These are phyloP conservation scores for Aspergillus fructus DNA, from an alignment of 2,329 filamentous ascomycete genomes.

Conservation along the genomic window DNA sequence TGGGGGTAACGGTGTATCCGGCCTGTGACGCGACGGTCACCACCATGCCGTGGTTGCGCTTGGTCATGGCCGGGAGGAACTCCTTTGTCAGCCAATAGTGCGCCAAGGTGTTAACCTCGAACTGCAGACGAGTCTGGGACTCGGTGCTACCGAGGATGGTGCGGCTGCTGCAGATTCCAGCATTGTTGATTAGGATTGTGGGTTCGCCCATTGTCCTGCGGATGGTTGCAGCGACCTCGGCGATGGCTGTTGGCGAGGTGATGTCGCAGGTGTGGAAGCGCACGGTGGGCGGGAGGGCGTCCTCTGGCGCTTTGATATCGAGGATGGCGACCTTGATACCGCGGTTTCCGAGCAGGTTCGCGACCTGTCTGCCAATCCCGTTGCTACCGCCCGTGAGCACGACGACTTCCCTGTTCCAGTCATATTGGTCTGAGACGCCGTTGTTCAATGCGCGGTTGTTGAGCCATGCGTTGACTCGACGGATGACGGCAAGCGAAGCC, in stretches of 20 bases:
- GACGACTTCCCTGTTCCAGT: slow-evolving; percentile 68
- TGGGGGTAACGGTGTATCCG: slow-evolving; percentile 59
- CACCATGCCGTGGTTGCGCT: slow-evolving; percentile 67
- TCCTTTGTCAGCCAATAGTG: slow-evolving; percentile 67
- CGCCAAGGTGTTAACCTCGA: slow-evolving; percentile 68
- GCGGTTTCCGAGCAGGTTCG: slow-evolving; percentile 62
- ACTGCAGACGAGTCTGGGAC: slow-evolving; percentile 61
- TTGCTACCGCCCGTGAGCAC: slow-evolving; percentile 73
- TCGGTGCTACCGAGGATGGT: slow-evolving; percentile 60
- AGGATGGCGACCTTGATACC: slow-evolving; percentile 69
- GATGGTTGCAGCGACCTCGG: slow-evolving; percentile 53
- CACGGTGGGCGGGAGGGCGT: slow-evolving; percentile 47
- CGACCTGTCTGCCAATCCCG: slow-evolving; percentile 69
- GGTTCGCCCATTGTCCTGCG: slow-evolving; percentile 60
- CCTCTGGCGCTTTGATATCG: slow-evolving; percentile 47
- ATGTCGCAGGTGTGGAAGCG: slow-evolving; percentile 71
- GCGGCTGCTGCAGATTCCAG: slow-evolving; percentile 51
- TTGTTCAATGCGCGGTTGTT: slow-evolving; percentile 53
- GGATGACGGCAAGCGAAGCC: slow-evolving; percentile 53
- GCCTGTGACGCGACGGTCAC: slow-evolving; percentile 69
- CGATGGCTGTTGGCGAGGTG: slow-evolving; percentile 56
- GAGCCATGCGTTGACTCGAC: slow-evolving; percentile 52
- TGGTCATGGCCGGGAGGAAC: slow-evolving; percentile 66
- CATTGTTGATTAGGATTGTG: slow-evolving; percentile 58
- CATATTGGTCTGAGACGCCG: slow-evolving; percentile 31